Base-by-base conservation (phyloP, 2,329 filamentous ascomycete species). In the Beauveria caledonica region DNA sequence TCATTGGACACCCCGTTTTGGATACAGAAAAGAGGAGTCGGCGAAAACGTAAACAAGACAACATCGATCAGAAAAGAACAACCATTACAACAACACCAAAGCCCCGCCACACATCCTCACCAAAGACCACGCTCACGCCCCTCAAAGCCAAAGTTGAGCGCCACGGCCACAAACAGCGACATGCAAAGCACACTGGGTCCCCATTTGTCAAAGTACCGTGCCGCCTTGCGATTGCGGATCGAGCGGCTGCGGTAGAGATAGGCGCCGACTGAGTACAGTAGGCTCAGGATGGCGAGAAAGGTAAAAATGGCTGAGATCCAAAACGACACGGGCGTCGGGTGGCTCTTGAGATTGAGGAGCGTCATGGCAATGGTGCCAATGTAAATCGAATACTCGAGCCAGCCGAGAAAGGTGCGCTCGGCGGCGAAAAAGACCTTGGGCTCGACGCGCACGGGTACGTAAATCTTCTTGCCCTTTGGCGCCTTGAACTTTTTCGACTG, bases 381-480 rank as follows among this genome's bases (percentile, higher is more conserved):
- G 70, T 97, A 92, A 69, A 97, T 96, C 54, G 89, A 93, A 75
- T 96, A 97, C 74, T 99, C 93, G 68, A 99, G 88, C 89, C 94
- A 99, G 64, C 91, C 90, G 61, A 99, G 82, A 76, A 97, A 99
- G 1, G 94, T 99, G 65, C 94, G 85, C 75, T 99, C 94, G 1
- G 92, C 92, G 23, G 94, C 94, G 71, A 99, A 96, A 74, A 92
- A 96, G 55, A 99, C 94, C 76, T 99, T 99, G 39, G 94, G 94
- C 74, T 99, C 94, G 39, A 99, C 92, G 53, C 94, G 86, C 60
- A 97, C 88, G 15, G 93, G 93, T 25, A 99, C 94, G 69, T 97
- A 93, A 62, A 99, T 97, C 73, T 90, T 90, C 84, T 92, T 93
- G 58, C 89, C 89, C 72, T 85, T 86, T 13, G 89, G 89, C 9